phyloP scores from a whole-genome alignment of 2,329 filamentous ascomycete genomes.

The Fusarium penzigii region DNA sequence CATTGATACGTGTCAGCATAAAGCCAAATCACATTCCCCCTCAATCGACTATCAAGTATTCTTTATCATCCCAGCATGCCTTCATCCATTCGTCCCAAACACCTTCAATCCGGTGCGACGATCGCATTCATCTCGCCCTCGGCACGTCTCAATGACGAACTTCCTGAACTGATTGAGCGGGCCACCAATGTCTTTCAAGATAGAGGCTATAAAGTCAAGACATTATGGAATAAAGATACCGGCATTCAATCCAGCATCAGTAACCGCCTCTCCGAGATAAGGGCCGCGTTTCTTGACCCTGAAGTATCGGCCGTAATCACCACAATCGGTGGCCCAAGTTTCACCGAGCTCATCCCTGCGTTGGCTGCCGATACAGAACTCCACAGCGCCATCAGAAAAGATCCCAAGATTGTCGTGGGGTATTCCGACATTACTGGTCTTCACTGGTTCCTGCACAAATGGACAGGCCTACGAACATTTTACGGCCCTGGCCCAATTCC shows the following conservation, averaged over 20 bases:
- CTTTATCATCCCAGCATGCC: constrained; percentile 8
- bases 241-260: constrained; percentile 35
- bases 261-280: constrained; percentile 40
- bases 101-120: constrained; percentile 37
- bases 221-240: constrained; percentile 33
- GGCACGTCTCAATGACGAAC: constrained; percentile 34
- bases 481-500: constrained; percentile 43
- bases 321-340: constrained; percentile 41
- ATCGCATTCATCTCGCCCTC: constrained; percentile 45
- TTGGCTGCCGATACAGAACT: constrained; percentile 38
- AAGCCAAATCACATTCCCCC: no score
- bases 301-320: constrained; percentile 39
- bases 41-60: not conserved
- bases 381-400: constrained; percentile 32
- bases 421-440: constrained; percentile 44
- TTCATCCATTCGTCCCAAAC: constrained; percentile 24
- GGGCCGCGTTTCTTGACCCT: constrained; percentile 39
- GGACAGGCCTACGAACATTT: constrained; percentile 43
- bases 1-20: no score
- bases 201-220: constrained; percentile 37
- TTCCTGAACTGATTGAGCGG: constrained; percentile 32
- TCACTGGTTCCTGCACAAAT: constrained; percentile 43
- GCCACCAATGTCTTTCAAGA: constrained; percentile 31
- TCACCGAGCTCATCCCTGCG: constrained; percentile 42
- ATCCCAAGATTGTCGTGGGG: constrained; percentile 45